Evolutionary conservation across 2,329 filamentous ascomycete species (phyloP), one percentile per base, ranked within the genome.

Genomic region (Ophiognomonia clavigignenti-juglandacearum): DNA sequence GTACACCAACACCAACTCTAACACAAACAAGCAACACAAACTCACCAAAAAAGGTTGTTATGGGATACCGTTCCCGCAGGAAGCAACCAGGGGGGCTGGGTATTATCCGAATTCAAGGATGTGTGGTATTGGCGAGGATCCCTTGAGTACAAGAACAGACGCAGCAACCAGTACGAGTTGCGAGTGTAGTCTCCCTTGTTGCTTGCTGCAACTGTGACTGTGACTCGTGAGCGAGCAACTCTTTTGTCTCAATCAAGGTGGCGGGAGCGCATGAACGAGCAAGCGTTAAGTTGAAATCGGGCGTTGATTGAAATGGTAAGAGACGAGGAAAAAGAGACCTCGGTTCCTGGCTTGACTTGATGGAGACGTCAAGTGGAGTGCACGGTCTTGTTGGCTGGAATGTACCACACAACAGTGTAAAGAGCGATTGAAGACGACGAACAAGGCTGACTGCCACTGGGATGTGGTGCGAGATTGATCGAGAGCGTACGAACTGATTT

Each of bases 21-120:
- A 22, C 35, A 24, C 29, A 41, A n/a, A 43, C n/a, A 13, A 38
- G 27, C 35, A 43, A 20, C 32, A 27, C 35, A n/a, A 4, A 36
- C 14, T 36, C 29, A 40, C 16, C 16, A 51, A 44, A 48, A 16
- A 51, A 44, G 41, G 45, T 48, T 51, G 48, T 48, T 51, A 48
- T 44, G 48, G 48, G 37, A 44, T 41, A 41, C 45, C 40, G 31
- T 44, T 45, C 40, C 36, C n/a, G 44, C 32, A 34, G 32, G 32
- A 16, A 34, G 32, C 34, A 36, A 41, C 36, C 13, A 36, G 22
- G 14, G 14, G 31, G 40, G 45, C 31, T 44, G 26, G 26, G 37
- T 51, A 41, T 26, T 43, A 19, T 37, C 34, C 24, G 32, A 38
- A 10, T 7, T 18, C 16, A 19, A 19, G 14, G 16, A n/a, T n/a